Evolutionary conservation across 768 basidiomycete species (phyloP).

Genomic region (Psilocybe tampanensis): DNA sequence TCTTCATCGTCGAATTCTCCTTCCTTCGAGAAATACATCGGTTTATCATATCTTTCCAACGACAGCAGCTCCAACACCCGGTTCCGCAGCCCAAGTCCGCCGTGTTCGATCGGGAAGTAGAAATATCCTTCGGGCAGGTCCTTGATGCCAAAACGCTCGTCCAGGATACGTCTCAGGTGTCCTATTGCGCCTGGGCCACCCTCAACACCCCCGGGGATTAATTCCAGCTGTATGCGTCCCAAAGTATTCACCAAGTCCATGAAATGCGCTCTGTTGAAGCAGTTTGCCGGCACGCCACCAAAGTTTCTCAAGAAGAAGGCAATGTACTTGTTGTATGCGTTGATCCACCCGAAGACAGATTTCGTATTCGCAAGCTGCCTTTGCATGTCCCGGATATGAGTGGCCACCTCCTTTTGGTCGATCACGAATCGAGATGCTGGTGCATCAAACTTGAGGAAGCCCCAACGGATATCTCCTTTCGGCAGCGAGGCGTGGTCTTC

Average conservation of each 20-base stretch:
- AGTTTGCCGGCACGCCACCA: constrained; percentile 33
- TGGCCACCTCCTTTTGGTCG: constrained; percentile 36
- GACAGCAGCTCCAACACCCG: constrained; percentile 41
- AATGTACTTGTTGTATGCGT: constrained; percentile 42
- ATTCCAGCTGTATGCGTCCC: constrained; percentile 34
- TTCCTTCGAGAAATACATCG: not conserved
- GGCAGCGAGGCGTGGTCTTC: constrained; percentile 25
- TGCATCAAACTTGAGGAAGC: constrained; percentile 40
- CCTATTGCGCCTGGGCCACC: constrained; percentile 24
- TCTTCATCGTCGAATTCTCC: not conserved
- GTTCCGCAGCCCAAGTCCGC: constrained; percentile 41
- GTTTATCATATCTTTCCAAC: constrained; percentile 20
- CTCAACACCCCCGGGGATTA: constrained; percentile 24
- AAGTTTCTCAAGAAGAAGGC: constrained; percentile 39
- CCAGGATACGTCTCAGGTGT: constrained; percentile 25
- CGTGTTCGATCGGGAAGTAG: constrained; percentile 40
- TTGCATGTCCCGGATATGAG: constrained; percentile 39
- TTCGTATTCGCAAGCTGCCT: constrained; percentile 37
- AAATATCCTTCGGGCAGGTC: constrained; percentile 44
- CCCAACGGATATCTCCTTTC: constrained; percentile 39
- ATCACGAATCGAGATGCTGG: constrained; percentile 32
- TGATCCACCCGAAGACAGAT: constrained; percentile 40
- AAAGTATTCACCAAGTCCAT: constrained; percentile 34
- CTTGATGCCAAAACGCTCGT: constrained; percentile 31
- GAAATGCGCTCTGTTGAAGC: constrained; percentile 32